phyloP scores from a whole-genome alignment of 345 rosid genomes.

The Salix brachista region DNA sequence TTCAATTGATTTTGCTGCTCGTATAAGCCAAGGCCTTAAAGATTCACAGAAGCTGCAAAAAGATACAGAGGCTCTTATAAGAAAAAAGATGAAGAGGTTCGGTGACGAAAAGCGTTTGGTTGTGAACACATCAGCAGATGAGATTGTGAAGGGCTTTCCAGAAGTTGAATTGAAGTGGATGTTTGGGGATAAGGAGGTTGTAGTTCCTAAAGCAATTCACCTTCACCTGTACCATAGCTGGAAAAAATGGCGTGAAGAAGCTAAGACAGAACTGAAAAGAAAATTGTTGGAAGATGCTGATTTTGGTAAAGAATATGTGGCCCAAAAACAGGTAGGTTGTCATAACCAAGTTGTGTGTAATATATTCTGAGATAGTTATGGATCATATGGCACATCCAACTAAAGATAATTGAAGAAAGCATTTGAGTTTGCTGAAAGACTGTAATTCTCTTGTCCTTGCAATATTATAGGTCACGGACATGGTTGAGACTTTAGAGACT shows the following conservation, averaged over 20 bases:
- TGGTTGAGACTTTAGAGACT: conserved; percentile 1
- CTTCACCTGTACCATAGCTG: conserved; percentile 81
- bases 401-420: conserved; percentile 5
- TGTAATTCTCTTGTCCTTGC: neutral
- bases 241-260: conserved; percentile 94
- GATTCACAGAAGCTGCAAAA: conserved; percentile 75
- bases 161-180: conserved; percentile 87
- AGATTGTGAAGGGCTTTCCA: conserved; percentile 84
- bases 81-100: conserved; percentile 65
- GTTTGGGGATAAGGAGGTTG: conserved; percentile 83
- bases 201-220: conserved; percentile 78
- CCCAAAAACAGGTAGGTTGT: conserved; percentile 64
- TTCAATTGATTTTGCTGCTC: conserved; percentile 55
- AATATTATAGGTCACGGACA: neutral
- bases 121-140: conserved; percentile 62
- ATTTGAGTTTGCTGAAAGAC: neutral
- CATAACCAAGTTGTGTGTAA: conserved; percentile 1
- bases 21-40: conserved; percentile 55
- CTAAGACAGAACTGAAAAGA: conserved; percentile 70
- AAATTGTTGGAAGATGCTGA: conserved; percentile 67
- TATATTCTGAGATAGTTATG: neutral
- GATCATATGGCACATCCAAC: neutral
- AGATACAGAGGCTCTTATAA: conserved; percentile 54
- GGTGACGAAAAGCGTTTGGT: conserved; percentile 71
- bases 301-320: conserved; percentile 72